A percentile compares a stretch with the other conserved stretches of the same genome.
phyloP scores from a whole-genome alignment of 1,284 basidiomycete genomes.

The Puccinia novopanici region DNA sequence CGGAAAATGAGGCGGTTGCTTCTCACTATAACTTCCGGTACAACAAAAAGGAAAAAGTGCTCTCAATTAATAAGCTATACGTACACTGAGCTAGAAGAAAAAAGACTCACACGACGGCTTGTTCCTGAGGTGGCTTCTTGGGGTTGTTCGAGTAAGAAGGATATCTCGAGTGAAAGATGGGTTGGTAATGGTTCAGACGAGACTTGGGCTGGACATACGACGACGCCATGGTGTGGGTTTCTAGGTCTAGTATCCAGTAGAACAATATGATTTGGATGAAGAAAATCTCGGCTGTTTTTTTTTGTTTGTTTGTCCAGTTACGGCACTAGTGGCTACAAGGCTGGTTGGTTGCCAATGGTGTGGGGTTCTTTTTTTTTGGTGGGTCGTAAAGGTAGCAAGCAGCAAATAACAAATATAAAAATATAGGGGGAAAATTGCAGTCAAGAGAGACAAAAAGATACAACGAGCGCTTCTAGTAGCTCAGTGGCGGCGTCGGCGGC shows the following conservation, averaged over 20 bases:
- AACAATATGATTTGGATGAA: neutral
- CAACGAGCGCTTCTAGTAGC: neutral
- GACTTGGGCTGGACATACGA: neutral
- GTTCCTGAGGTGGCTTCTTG: neutral
- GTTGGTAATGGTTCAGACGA: slow-evolving; percentile 1
- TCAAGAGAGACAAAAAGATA: slow-evolving; percentile 14
- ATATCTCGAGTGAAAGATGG: slow-evolving; percentile 8
- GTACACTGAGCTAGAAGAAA: too few relatives aligned
- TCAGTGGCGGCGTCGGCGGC: slow-evolving; percentile 3
- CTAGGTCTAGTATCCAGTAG: neutral
- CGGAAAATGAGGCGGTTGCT: neutral
- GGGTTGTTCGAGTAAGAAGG: neutral
- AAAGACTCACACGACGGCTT: neutral
- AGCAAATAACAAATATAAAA: neutral
- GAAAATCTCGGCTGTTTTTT: neutral
- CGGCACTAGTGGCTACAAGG: slow-evolving; percentile 17
- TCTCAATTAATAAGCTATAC: too few relatives aligned
- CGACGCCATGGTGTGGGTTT: neutral
- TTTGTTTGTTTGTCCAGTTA: neutral
- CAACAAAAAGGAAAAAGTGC: neutral
- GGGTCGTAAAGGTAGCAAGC: neutral
- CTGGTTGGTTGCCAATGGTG: slow-evolving; percentile 10
- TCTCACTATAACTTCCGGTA: neutral
- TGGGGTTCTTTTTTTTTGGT: too few relatives aligned
- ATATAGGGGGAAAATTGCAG: neutral